Percentiles rank a stretch among this genome's conserved stretches.
Conservation (phyloP, 768 basidiomycete species). For the Calocera cornea region DNA sequence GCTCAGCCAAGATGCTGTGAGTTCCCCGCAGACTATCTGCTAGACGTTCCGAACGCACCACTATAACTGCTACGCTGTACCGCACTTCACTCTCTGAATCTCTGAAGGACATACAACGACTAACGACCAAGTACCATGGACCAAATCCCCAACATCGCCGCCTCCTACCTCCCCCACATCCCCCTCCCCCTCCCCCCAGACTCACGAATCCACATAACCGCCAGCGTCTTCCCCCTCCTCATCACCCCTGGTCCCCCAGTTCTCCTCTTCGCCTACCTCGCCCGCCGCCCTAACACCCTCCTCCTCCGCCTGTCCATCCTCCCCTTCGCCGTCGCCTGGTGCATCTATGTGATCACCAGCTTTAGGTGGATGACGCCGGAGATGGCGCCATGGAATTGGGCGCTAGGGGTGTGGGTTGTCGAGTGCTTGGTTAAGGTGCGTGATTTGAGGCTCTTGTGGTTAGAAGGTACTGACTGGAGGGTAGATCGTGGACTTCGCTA, state of each 20-base stretch:
- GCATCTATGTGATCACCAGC: background rate
- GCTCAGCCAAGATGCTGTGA: too few species aligned
- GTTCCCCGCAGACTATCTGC: too few species aligned
- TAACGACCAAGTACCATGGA: background rate
- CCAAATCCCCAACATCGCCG: background rate
- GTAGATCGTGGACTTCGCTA: background rate
- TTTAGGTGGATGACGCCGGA: background rate
- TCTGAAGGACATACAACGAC: background rate
- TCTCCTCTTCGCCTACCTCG: constrained; percentile 54
- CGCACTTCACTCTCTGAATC: too few species aligned
- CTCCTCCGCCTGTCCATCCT: constrained; percentile 47
- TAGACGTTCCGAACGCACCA: too few species aligned
- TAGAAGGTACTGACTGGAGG: background rate
- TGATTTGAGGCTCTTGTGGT: background rate
- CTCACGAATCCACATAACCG: background rate
- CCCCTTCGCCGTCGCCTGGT: constrained; percentile 31
- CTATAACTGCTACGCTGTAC: too few species aligned
- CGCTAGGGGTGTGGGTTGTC: background rate
- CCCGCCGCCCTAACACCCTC: constrained; percentile 52
- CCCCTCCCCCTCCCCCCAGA: background rate
- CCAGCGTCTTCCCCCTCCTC: background rate
- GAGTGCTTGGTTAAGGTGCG: background rate
- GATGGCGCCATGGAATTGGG: background rate
- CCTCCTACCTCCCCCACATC: background rate
- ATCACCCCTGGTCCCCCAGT: background rate